These are phyloP conservation scores for Kokia cookei DNA, from an alignment of 441 rosid species.

Conservation along the genomic window DNA sequence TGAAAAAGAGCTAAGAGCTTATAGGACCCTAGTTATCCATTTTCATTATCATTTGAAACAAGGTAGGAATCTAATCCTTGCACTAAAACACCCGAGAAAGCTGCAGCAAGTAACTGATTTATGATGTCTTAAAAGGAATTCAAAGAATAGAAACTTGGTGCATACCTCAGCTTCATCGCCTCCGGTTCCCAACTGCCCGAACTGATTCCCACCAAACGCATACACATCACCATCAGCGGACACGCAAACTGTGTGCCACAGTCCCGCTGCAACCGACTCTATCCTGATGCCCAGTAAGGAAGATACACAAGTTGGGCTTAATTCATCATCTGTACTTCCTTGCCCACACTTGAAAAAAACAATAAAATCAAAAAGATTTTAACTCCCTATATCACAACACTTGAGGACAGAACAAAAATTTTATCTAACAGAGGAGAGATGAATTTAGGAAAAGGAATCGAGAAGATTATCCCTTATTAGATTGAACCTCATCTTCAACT, in stretches of 20 bases:
- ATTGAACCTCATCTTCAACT: constrained; percentile 51
- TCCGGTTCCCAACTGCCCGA: constrained; percentile 97
- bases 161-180: constrained; percentile 95
- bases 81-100: not conserved
- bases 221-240: constrained; percentile 88
- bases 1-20: not conserved
- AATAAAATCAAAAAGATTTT: constrained; percentile 10
- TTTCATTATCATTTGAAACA: not conserved
- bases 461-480: constrained; percentile 34
- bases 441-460: constrained; percentile 19
- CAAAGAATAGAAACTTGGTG: not conserved
- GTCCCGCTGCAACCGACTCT: constrained; percentile 78
- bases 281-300: constrained; percentile 78
- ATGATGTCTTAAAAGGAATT: not conserved
- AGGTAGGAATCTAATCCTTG: not conserved
- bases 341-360: constrained; percentile 77
- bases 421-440: not conserved
- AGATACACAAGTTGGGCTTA: constrained; percentile 84
- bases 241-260: constrained; percentile 91
- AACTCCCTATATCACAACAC: constrained; percentile 1
- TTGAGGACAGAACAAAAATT: constrained; percentile 7
- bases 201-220: constrained; percentile 96
- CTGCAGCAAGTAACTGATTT: not conserved
- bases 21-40: not conserved
- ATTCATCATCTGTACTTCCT: constrained; percentile 91